phyloP scores from a whole-genome alignment of 495 filamentous ascomycete species.

The Monascus purpureus region DNA sequence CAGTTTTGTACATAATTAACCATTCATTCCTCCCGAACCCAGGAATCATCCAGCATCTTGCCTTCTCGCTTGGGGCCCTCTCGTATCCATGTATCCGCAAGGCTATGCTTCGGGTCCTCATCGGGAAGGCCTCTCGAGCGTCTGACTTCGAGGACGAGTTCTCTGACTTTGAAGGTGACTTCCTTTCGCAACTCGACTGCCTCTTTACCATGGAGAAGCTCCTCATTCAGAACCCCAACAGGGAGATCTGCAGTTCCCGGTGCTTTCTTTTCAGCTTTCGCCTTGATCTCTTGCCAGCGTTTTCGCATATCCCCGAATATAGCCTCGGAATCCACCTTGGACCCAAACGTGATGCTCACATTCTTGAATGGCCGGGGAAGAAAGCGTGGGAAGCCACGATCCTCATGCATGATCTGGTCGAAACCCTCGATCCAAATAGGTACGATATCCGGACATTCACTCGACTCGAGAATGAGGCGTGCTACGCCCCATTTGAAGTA shows the following conservation, averaged over 20 bases:
- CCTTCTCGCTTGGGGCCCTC: constrained; percentile 44
- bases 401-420: constrained; percentile 73
- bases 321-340: constrained; percentile 33
- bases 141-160: constrained; percentile 67
- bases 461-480: constrained; percentile 74
- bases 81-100: constrained; percentile 48
- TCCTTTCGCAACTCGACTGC: constrained; percentile 70
- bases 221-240: constrained; percentile 51
- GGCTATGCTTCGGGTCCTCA: constrained; percentile 56
- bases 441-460: constrained; percentile 70
- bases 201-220: constrained; percentile 55
- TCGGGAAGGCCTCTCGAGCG: constrained; percentile 56
- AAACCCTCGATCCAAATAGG: constrained; percentile 89
- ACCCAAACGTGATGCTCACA: constrained; percentile 57
- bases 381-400: constrained; percentile 64
- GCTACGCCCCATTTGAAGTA: constrained; percentile 98
- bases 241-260: constrained; percentile 21
- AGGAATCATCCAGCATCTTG: constrained; percentile 48
- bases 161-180: constrained; percentile 60
- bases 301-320: constrained; percentile 50
- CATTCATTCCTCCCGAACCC: constrained; percentile 45
- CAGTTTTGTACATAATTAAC: no score
- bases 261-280: constrained; percentile 22
- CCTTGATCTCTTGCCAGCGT: constrained; percentile 52
- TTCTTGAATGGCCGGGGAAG: constrained; percentile 59